These are phyloP conservation scores for Mangifera indica DNA, from an alignment of 345 rosid genomes.

Conservation along the genomic window DNA sequence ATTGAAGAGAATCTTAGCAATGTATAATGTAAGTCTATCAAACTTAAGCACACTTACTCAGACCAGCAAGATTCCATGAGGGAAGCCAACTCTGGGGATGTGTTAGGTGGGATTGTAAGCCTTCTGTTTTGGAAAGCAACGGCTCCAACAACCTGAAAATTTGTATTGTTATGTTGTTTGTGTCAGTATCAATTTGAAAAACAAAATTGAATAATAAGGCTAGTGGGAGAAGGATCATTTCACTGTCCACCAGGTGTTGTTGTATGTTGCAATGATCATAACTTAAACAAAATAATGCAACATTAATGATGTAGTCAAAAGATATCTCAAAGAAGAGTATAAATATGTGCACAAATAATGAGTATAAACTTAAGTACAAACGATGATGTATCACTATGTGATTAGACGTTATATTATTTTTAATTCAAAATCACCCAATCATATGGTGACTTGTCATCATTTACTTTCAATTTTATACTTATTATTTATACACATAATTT, in stretches of 20 bases:
- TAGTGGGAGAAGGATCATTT: background rate
- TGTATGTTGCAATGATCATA: background rate
- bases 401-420: no score
- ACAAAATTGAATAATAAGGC: background rate
- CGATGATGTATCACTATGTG: no score
- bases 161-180: slow-evolving; percentile 1
- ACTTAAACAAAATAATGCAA: background rate
- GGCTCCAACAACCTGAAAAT: slow-evolving; percentile 86
- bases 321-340: background rate
- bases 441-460: no score
- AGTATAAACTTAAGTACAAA: no score
- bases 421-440: no score
- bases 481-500: no score
- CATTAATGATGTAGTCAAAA: background rate
- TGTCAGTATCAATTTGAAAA: no score
- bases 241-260: background rate
- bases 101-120: slow-evolving; percentile 65
- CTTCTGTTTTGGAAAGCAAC: slow-evolving; percentile 98
- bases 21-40: background rate
- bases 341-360: no score
- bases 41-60: slow-evolving; percentile 46
- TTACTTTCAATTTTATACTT: no score
- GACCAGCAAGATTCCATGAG: slow-evolving; percentile 98
- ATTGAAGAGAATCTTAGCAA: background rate
- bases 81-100: slow-evolving; percentile 71